Conservation (phyloP, 768 basidiomycete species). For the Boletales sp. region DNA sequence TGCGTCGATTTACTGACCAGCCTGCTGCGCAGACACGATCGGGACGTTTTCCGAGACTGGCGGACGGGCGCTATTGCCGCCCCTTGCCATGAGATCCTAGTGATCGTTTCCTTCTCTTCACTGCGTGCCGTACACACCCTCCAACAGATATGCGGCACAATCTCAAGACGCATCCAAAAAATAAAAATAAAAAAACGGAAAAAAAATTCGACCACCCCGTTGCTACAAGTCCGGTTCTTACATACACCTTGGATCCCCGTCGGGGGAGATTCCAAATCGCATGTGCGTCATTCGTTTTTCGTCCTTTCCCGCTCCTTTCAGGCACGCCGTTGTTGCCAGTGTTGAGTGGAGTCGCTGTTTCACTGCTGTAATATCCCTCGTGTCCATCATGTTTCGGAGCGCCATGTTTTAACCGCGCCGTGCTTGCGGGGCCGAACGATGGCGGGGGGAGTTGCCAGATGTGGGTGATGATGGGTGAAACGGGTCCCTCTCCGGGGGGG, state of each 20-base stretch:
- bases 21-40: not conserved
- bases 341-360: not conserved
- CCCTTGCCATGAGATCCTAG: not conserved
- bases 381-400: not conserved
- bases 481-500: not conserved
- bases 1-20: not conserved
- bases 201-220: not conserved
- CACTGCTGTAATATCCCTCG: not conserved
- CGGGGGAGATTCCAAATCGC: not conserved
- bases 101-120: not conserved
- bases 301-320: not conserved
- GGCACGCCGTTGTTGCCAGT: not conserved
- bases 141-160: constrained; percentile 4
- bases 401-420: not conserved
- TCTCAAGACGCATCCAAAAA: constrained; percentile 2
- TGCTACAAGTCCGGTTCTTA: not conserved
- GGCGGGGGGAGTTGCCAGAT: not conserved
- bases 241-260: not conserved
- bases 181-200: not conserved
- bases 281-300: not conserved
- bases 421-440: not conserved
- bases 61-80: constrained; percentile 11
- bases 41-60: constrained; percentile 1
- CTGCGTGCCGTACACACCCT: constrained; percentile 1
- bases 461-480: not conserved